Percentiles rank a stretch among this genome's conserved stretches.
phyloP scores from a whole-genome alignment of 2,329 filamentous ascomycete species.

The Lasiodiplodia citricola region DNA sequence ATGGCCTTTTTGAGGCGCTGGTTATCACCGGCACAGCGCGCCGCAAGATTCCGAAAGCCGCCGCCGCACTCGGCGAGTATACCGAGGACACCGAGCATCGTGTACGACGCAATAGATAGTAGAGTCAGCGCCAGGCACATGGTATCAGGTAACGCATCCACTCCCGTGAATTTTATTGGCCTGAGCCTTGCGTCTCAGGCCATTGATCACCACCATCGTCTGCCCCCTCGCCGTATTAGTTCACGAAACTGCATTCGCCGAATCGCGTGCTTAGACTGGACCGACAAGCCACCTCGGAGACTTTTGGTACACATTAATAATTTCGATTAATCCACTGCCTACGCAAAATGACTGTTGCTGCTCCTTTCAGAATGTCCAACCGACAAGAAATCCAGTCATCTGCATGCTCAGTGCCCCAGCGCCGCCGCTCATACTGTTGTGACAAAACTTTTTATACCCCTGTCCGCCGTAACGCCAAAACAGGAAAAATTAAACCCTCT shows the following conservation, averaged over 20 bases:
- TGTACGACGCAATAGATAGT: too few species aligned
- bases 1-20: conserved; percentile 17
- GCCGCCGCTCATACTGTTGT: conserved; percentile 16
- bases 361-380: conserved; percentile 8
- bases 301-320: neutral
- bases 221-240: conserved; percentile 1
- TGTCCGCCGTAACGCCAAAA: conserved; percentile 7
- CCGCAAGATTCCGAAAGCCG: too few species aligned
- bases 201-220: conserved; percentile 16
- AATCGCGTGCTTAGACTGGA: neutral
- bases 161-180: neutral
- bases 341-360: neutral
- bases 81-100: too few species aligned
- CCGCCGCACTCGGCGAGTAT: too few species aligned
- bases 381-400: conserved; percentile 6
- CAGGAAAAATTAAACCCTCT: conserved; percentile 19
- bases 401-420: conserved; percentile 5
- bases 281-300: neutral
- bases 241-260: conserved; percentile 3
- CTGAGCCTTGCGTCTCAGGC: neutral
- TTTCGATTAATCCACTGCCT: neutral
- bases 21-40: conserved; percentile 21
- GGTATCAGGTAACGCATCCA: conserved; percentile 6
- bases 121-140: conserved; percentile 22
- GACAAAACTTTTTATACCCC: conserved; percentile 17